These are phyloP conservation scores for Cruciata laevipes DNA, from an alignment of 257 asterid species.

Conservation along the genomic window DNA sequence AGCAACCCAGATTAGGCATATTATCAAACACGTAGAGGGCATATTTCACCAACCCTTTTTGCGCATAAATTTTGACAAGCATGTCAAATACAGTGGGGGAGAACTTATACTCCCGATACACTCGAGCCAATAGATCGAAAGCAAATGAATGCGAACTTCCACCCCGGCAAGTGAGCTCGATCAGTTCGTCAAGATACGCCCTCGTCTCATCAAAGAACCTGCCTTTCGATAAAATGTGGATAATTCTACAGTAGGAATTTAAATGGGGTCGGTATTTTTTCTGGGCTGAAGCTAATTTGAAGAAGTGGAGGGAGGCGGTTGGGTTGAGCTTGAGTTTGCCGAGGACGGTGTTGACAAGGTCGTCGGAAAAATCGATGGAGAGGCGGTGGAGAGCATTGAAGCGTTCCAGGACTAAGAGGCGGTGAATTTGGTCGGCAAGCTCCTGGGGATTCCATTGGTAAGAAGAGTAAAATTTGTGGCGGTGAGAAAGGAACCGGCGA, in stretches of 20 bases:
- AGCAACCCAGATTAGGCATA: constrained; percentile 62
- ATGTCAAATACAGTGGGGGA: constrained; percentile 77
- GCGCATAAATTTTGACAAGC: constrained; percentile 44
- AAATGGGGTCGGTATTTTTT: constrained; percentile 50
- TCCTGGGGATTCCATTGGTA: constrained; percentile 8
- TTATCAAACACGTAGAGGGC: constrained; percentile 83
- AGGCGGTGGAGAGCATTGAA: constrained; percentile 44
- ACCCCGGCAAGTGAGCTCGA: constrained; percentile 37
- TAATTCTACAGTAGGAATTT: constrained; percentile 45
- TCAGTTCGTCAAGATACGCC: constrained; percentile 34
- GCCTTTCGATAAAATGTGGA: constrained; percentile 63
- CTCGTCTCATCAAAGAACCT: constrained; percentile 63
- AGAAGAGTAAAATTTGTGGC: constrained; percentile 14
- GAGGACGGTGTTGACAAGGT: constrained; percentile 57
- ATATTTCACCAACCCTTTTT: constrained; percentile 52
- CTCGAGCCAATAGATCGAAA: constrained; percentile 43
- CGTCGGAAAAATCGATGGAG: constrained; percentile 55
- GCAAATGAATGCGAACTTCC: constrained; percentile 26
- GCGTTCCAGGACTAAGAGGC: constrained; percentile 66
- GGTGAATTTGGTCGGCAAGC: constrained; percentile 44
- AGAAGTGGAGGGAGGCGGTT: constrained; percentile 57
- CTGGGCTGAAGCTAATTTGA: constrained; percentile 53
- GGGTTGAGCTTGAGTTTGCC: constrained; percentile 55
- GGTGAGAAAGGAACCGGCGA: constrained; percentile 7
- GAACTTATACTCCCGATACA: constrained; percentile 56